Evolutionary conservation across 352 stramenopile species (phyloP).

Genomic region (Pythium vanterpoolii): DNA sequence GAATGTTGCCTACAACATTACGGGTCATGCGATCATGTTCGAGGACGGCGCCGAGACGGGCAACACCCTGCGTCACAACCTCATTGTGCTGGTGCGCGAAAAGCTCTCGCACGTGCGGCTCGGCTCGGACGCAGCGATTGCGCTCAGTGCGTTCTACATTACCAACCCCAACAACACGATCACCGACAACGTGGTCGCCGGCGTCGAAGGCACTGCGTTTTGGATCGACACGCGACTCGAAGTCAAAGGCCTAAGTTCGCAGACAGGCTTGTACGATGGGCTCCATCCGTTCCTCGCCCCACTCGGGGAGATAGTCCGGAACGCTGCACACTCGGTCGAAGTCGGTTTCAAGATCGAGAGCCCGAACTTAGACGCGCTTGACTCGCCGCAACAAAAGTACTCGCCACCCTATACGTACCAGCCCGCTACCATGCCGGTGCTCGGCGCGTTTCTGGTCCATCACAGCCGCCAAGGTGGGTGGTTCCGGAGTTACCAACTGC

Average conservation of each 20-base stretch:
- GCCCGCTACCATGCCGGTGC: constrained; percentile 26
- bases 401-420: constrained; percentile 30
- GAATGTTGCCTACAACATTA: constrained; percentile 49
- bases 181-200: constrained; percentile 37
- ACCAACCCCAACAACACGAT: constrained; percentile 52
- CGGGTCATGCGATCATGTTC: constrained; percentile 46
- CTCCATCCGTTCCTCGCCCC: constrained; percentile 28
- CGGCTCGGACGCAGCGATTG: constrained; percentile 24
- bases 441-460: constrained; percentile 31
- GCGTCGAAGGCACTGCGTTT: constrained; percentile 40
- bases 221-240: constrained; percentile 41
- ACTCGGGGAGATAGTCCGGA: constrained; percentile 25
- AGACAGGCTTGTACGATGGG: constrained; percentile 25
- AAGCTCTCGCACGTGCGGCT: constrained; percentile 26
- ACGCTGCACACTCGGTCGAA: constrained; percentile 27
- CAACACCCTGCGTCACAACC: constrained; percentile 53
- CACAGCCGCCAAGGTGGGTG: constrained; percentile 37
- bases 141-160: constrained; percentile 42
- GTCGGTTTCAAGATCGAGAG: constrained; percentile 35
- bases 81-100: constrained; percentile 36
- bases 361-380: constrained; percentile 27
- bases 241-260: constrained; percentile 29
- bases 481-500: constrained; percentile 31
- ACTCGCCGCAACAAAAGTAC: constrained; percentile 27
- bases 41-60: constrained; percentile 59